Conservation (phyloP, 345 rosid genomes). For the Brassica carinata region DNA sequence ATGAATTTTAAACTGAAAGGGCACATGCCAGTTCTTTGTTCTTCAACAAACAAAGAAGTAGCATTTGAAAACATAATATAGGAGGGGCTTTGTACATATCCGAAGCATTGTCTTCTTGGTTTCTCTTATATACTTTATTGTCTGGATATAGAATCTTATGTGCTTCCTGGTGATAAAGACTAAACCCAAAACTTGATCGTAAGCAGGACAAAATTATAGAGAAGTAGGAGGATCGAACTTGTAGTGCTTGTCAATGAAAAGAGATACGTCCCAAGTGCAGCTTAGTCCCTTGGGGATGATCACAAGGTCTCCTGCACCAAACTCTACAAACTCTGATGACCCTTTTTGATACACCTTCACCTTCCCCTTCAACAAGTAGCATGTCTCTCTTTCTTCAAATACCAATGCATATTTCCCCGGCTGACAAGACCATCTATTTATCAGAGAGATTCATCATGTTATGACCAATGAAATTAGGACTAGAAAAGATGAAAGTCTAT, state of each 20-base stretch:
- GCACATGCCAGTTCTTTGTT: constrained; percentile 11
- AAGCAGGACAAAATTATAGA: neutral
- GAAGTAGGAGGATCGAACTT: constrained; percentile 67
- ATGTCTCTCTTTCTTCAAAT: constrained; percentile 89
- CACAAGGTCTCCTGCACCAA: constrained; percentile 94
- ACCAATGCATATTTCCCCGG: constrained; percentile 87
- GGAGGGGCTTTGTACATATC: constrained; percentile 6
- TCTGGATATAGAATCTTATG: constrained; percentile 23
- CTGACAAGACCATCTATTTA: constrained; percentile 82
- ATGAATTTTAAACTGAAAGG: neutral
- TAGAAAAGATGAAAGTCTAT: neutral
- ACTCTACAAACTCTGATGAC: constrained; percentile 63
- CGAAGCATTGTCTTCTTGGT: constrained; percentile 12
- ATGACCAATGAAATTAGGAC: neutral
- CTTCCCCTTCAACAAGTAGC: constrained; percentile 78
- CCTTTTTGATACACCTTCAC: constrained; percentile 74
- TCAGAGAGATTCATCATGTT: constrained; percentile 27
- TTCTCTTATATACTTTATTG: constrained; percentile 11
- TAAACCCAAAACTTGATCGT: constrained; percentile 29
- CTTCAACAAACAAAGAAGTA: constrained; percentile 17
- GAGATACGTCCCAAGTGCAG: constrained; percentile 91
- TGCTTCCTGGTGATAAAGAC: constrained; percentile 33
- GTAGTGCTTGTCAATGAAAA: constrained; percentile 88
- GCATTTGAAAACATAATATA: constrained; percentile 26
- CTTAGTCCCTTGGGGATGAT: constrained; percentile 86